phyloP scores from a whole-genome alignment of 768 basidiomycete genomes.

The Lactarius indigo region DNA sequence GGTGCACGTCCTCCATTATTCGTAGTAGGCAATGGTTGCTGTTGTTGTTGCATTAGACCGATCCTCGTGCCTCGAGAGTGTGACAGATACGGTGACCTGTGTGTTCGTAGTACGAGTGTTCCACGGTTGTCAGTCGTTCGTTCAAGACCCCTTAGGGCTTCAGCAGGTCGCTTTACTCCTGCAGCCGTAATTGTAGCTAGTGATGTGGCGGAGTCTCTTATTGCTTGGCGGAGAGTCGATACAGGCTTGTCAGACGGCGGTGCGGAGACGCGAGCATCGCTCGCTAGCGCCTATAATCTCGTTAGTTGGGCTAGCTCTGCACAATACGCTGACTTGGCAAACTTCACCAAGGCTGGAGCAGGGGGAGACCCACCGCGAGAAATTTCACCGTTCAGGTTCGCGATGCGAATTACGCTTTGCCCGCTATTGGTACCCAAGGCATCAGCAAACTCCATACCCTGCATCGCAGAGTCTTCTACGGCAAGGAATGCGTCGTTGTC shows the following conservation, averaged over 20 bases:
- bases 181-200: neutral
- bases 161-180: conserved; percentile 24
- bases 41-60: conserved; percentile 17
- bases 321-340: neutral
- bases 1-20: conserved; percentile 8
- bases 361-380: neutral
- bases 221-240: conserved; percentile 10
- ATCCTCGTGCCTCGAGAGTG: neutral
- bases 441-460: neutral
- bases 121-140: neutral
- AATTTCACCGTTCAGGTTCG: neutral
- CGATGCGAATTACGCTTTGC: neutral
- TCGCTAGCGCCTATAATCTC: neutral
- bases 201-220: conserved; percentile 7
- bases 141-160: conserved; percentile 16
- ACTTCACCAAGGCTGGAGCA: conserved; percentile 3
- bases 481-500: conserved; percentile 15
- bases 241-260: neutral
- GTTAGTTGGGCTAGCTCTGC: neutral
- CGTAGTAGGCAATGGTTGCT: neutral
- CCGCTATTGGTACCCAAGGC: neutral
- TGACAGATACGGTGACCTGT: conserved; percentile 5
- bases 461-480: conserved; percentile 5
- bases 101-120: neutral
- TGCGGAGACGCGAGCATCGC: neutral